A percentile compares a stretch with the other conserved stretches of the same genome.
Conservation (phyloP, 2,329 filamentous ascomycete genomes). For the Shiraia sp. region DNA sequence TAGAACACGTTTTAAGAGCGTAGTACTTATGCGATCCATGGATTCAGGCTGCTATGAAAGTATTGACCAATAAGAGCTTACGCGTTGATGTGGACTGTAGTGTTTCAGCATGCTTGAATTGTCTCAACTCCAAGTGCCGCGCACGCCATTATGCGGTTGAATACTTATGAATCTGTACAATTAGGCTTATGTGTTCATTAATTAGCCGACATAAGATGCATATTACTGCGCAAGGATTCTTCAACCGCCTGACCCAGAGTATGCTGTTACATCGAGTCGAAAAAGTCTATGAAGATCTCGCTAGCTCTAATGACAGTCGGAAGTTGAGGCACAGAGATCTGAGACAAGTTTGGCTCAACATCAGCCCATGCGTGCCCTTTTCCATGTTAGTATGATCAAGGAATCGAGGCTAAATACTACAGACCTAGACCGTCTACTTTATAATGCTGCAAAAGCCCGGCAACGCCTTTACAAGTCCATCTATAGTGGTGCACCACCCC, state of each 20-base stretch:
- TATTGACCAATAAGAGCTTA: conserved; percentile 1
- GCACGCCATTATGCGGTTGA: conserved; percentile 6
- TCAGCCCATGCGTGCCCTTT: conserved; percentile 53
- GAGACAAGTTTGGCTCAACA: conserved; percentile 51
- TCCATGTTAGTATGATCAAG: conserved; percentile 9
- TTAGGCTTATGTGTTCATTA: conserved; percentile 3
- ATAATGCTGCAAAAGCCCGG: conserved; percentile 50
- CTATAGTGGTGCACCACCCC: conserved; percentile 50
- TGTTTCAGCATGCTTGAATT: conserved; percentile 9
- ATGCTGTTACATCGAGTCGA: conserved; percentile 30
- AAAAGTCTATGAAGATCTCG: conserved; percentile 52
- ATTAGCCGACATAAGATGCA: conserved; percentile 4
- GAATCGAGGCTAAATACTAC: conserved; percentile 7
- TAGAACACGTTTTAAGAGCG: no score
- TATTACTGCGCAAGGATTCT: no score
- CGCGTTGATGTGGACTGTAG: conserved; percentile 1
- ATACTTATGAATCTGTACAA: no score
- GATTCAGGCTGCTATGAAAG: not conserved
- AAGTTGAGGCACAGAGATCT: conserved; percentile 45
- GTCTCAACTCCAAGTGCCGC: conserved; percentile 6
- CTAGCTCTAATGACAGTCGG: conserved; percentile 52
- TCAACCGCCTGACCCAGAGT: no score
- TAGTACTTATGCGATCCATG: no score
- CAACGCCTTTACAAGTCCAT: conserved; percentile 47
- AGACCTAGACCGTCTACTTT: conserved; percentile 50